Evolutionary conservation across 2,329 filamentous ascomycete species (phyloP), one percentile per base, ranked within the genome.

Genomic region (Byssothecium circinans): DNA sequence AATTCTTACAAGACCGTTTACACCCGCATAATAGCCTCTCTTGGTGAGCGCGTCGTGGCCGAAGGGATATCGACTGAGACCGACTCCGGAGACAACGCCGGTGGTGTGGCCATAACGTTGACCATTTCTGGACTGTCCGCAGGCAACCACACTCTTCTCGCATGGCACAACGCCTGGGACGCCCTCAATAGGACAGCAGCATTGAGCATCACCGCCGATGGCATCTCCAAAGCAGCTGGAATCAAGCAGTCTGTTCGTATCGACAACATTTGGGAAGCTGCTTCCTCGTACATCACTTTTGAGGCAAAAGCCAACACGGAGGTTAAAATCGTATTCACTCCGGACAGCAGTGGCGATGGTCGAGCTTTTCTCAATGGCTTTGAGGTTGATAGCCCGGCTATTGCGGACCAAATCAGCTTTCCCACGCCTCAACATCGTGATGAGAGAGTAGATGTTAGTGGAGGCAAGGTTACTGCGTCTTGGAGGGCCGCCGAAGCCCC

Each of bases 91-190:
- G 46, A 54, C 12, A 36, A 36, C 8, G 15, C 33, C 4, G 33
- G 15, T 5, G 33, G 33, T 15, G 33, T 36, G 7, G 29, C 60
- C 2, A 60, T 67, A 33, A 57, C 57, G 1, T 49, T 68, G 12
- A 56, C 60, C 20, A 53, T 69, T 15, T 57, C 52, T 22, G 65
- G 64, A 1, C 53, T 69, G 2, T 20, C 58, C 2, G 41, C 56
- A n/a, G 65, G 65, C 10, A 45, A 58, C 10, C 65, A 69, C 36
- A 59, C 54, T 2, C 47, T 68, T 7, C 40, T 66, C 17, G 50
- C 65, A 5, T 69, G 57, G 55, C 64, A 68, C 43, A 69, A 69
- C 35, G 60, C 58, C 1, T 68, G 65, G 65, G 64, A 69, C 33
- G 47, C 48, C 4, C 36, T 67, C 19, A 41, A 47, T 8, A 22